phyloP scores from a whole-genome alignment of 2,329 filamentous ascomycete genomes.

The Pyrenophora graminea region DNA sequence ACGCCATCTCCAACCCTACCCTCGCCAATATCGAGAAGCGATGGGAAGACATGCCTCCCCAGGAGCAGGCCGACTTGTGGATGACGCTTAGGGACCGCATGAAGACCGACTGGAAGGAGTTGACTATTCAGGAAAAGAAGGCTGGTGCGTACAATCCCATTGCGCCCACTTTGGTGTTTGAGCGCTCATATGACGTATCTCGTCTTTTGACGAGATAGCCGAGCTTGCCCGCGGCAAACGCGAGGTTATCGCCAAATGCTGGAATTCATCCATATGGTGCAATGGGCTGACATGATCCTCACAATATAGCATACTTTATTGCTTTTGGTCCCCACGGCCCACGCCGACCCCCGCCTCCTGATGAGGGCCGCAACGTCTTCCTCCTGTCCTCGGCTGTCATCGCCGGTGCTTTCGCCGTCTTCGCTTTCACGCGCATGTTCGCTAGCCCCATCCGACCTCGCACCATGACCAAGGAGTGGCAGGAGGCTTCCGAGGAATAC shows the following conservation, averaged over 20 bases:
- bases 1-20: slow-evolving; percentile 97
- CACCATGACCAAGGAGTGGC: slow-evolving; percentile 97
- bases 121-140: slow-evolving; percentile 98
- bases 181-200: slow-evolving; percentile 38
- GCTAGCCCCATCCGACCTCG: slow-evolving; percentile 67
- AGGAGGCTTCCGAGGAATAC: slow-evolving; percentile 93
- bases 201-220: slow-evolving; percentile 26
- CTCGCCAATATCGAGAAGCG: slow-evolving; percentile 98
- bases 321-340: slow-evolving; percentile 96
- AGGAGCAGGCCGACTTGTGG: slow-evolving; percentile 99
- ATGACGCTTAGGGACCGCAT: slow-evolving; percentile 98
- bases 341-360: slow-evolving; percentile 79
- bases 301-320: slow-evolving; percentile 92
- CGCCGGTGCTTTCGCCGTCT: slow-evolving; percentile 69
- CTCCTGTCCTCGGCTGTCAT: slow-evolving; percentile 73
- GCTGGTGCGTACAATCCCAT: slow-evolving; percentile 72
- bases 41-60: slow-evolving; percentile 96
- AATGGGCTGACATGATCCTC: slow-evolving; percentile 25
- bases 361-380: slow-evolving; percentile 79
- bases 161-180: slow-evolving; percentile 17
- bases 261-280: slow-evolving; percentile 14
- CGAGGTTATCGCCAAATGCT: slow-evolving; percentile 15
- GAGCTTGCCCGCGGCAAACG: slow-evolving; percentile 24
- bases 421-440: slow-evolving; percentile 71
- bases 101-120: slow-evolving; percentile 95